Conservation (phyloP, 2,329 filamentous ascomycete species). For the Erysiphe pulchra region DNA sequence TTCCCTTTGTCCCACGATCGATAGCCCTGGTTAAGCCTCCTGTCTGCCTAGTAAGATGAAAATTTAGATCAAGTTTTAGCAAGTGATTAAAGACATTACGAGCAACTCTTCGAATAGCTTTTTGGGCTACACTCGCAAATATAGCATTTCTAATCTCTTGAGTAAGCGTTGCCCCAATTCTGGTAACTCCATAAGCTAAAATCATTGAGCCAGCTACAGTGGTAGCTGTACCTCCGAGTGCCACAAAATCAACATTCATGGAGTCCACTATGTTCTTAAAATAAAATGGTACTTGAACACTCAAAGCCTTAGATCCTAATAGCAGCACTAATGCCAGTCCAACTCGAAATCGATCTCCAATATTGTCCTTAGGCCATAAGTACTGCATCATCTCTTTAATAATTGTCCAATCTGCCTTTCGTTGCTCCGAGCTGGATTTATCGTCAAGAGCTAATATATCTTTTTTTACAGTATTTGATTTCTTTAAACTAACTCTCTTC, state of each 20-base stretch:
- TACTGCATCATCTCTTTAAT: constrained; percentile 96
- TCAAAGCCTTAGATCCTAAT: constrained; percentile 77
- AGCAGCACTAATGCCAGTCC: constrained; percentile 61
- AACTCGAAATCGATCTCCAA: constrained; percentile 64
- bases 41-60: constrained; percentile 84
- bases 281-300: constrained; percentile 96
- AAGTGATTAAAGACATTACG: constrained; percentile 82
- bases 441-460: constrained; percentile 39
- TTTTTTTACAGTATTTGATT: constrained; percentile 6
- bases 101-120: constrained; percentile 77
- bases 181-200: constrained; percentile 68
- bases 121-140: constrained; percentile 90
- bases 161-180: constrained; percentile 71
- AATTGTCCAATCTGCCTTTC: constrained; percentile 93
- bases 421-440: constrained; percentile 59
- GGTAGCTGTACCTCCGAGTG: constrained; percentile 64
- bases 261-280: constrained; percentile 95
- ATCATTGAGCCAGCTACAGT: constrained; percentile 85
- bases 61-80: constrained; percentile 68
- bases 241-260: constrained; percentile 87
- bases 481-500: not conserved
- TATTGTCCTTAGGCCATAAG: constrained; percentile 77
- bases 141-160: constrained; percentile 89
- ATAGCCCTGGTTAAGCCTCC: constrained; percentile 84
- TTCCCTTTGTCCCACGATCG: constrained; percentile 91